Base-by-base conservation (phyloP, 129 eudicot species). In the Chrysanthemum makinoi region DNA sequence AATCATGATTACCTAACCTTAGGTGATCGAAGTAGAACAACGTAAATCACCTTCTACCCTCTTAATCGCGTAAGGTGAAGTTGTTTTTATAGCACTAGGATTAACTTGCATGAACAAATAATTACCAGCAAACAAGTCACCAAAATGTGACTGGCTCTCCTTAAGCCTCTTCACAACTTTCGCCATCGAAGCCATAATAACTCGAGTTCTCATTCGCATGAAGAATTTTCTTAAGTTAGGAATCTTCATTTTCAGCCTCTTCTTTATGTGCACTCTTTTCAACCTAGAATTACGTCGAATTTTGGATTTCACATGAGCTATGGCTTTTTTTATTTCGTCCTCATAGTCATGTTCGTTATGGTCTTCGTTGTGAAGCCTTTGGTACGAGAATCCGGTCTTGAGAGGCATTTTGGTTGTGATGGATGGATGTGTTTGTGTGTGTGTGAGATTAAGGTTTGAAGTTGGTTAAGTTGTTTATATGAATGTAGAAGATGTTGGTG, bases 41-140 rank as follows among this genome's bases (percentile, higher is more conserved):
- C 60, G 56, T 49, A 63, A 26, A 22, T 55, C 81, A 63, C 44
- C 72, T 63, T 77, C 81, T 0, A 64, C 28, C 67, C 72, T 65
- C 43, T 70, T 77, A 70, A 70, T 53, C 11, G 60, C 72, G 6
- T 39, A 70, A 3, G 76, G 72, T 39, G 81, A 77, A n/a, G 72
- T 44, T 22, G 77, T 57, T 65, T 84, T 86, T 52, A 86, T 46
- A 43, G 96, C 78, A 46, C 85, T 49, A 17, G 97, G 97, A 75
- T 84, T 80, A 14, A 91, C 94, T 80, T 91, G 97, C 97, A 88
- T 80, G 80, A 91, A 84, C 70, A 91, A 59, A 77, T 91, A 91
- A 68, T 88, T 91, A 53, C 97, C 97, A 48, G 96, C 96, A 79
- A 91, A 91, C 43, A 91, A 77, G 79, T 91, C 96, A 15, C 96